Base-by-base conservation (phyloP, 2,329 filamentous ascomycete species). In the Fusarium proliferatum region DNA sequence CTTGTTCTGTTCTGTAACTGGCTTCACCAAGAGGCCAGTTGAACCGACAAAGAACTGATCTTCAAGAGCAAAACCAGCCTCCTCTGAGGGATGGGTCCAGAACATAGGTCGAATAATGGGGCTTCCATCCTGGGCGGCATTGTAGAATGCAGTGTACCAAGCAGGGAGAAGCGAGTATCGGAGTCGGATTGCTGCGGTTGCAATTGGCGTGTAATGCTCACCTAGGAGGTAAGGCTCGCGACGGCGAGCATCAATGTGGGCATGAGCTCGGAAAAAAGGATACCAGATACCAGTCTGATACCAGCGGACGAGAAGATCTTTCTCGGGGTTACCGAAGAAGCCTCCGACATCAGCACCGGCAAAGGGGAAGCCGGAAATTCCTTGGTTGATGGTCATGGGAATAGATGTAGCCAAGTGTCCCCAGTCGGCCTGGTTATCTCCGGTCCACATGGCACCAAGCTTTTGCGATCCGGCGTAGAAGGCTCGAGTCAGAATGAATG, bases 211-310 rank as follows among this genome's bases (percentile, higher is more conserved):
- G 83, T 97, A 95, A 2, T 95, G 95, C 69, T 96, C 93, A 16
- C 93, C 93, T 16, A 92, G 87, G 65, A 98, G 86, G 80, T 98
- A 99, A 6, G 96, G 96, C 84, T 99, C 96, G 59, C 96, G 93
- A 33, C 96, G 93, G 51, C 96, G 94, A 43, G 96, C 93, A 80
- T 99, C 96, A 69, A 98, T 98, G 82, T 99, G 96, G 11, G 96
- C 96, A 81, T 99, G 96, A 4, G 91, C 96, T 70, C 96, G 94
- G 93, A 98, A 97, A 86, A 98, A 99, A 12, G 96, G 96, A 82
- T 98, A 98, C 87, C 97, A 99, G 63, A 94, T 94, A 71, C 96
- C 96, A 39, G 95, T 91, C 83, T 99, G 96, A 84, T 97, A 99
- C 96, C 96, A 99, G 43, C 96, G 91, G 16, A 94, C 93, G 76